Evolutionary conservation across 2,329 filamentous ascomycete genomes (phyloP).

Genomic region (Aspergillus pseudotamarii): DNA sequence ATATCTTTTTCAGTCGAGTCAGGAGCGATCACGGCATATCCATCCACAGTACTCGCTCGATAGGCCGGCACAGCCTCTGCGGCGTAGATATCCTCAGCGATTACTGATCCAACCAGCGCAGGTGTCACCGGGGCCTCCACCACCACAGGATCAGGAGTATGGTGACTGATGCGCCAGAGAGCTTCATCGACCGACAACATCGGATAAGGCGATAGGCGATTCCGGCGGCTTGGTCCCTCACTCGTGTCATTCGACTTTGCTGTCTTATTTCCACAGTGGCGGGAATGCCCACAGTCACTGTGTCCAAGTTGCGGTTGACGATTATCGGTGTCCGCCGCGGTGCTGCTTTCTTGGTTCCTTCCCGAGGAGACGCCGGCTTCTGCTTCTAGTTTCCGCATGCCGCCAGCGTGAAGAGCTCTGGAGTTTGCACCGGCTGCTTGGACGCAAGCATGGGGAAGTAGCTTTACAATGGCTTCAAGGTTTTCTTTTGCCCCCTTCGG

Average conservation of each 20-base stretch:
- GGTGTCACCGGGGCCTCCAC: constrained; percentile 64
- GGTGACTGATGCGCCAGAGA: constrained; percentile 68
- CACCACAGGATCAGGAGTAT: constrained; percentile 67
- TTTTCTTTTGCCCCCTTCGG: constrained; percentile 96
- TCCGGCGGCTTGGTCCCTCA: constrained; percentile 66
- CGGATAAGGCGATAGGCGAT: constrained; percentile 85
- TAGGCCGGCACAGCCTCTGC: constrained; percentile 87
- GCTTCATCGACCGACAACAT: constrained; percentile 88
- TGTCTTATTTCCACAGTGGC: constrained; percentile 54
- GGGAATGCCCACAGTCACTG: constrained; percentile 69
- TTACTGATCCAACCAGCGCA: constrained; percentile 71
- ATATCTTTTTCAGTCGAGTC: constrained; percentile 53
- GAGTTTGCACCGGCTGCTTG: constrained; percentile 86
- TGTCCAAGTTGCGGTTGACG: constrained; percentile 57
- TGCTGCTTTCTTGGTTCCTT: constrained; percentile 17
- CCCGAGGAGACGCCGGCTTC: constrained; percentile 68
- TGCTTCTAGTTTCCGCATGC: constrained; percentile 78
- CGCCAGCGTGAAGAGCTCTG: constrained; percentile 74
- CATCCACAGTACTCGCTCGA: constrained; percentile 93
- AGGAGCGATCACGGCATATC: constrained; percentile 76
- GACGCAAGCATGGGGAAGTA: constrained; percentile 89
- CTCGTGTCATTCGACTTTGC: constrained; percentile 62
- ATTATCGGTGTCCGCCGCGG: constrained; percentile 54
- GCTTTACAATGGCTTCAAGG: constrained; percentile 80
- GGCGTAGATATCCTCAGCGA: constrained; percentile 81